A percentile compares a stretch with the other conserved stretches of the same genome.
phyloP scores from a whole-genome alignment of 1,139 yeast species.

The Yamadazyma taylorii region DNA sequence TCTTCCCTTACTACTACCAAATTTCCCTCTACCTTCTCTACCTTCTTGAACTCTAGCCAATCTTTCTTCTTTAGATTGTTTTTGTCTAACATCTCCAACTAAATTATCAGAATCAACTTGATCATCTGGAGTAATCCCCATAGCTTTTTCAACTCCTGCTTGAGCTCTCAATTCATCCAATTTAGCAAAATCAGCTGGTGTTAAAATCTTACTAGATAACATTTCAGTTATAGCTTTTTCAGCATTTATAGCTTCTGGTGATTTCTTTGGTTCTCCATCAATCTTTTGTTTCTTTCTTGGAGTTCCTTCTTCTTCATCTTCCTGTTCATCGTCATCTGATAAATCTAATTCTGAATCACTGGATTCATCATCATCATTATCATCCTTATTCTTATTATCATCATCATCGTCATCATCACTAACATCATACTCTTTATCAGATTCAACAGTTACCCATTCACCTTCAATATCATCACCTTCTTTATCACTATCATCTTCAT shows the following conservation, averaged over 20 bases:
- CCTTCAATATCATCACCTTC: slow-evolving; percentile 64
- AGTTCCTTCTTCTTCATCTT: slow-evolving; percentile 33
- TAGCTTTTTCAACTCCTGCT: slow-evolving; percentile 78
- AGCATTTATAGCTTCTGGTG: slow-evolving; percentile 18
- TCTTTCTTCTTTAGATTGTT: slow-evolving; percentile 87
- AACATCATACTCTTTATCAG: slow-evolving; percentile 56
- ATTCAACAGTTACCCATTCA: slow-evolving; percentile 60
- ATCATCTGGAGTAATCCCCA: slow-evolving; percentile 76
- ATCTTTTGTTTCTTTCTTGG: slow-evolving; percentile 27
- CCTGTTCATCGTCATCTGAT: slow-evolving; percentile 22
- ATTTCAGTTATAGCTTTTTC: slow-evolving; percentile 58
- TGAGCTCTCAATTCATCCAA: slow-evolving; percentile 80
- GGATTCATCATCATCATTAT: slow-evolving; percentile 40
- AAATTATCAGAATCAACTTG: slow-evolving; percentile 75
- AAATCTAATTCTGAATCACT: slow-evolving; percentile 47
- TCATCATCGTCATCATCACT: slow-evolving; percentile 50
- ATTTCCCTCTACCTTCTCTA: slow-evolving; percentile 87
- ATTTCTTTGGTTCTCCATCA: slow-evolving; percentile 3
- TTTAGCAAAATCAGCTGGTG: slow-evolving; percentile 97
- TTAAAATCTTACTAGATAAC: slow-evolving; percentile 73
- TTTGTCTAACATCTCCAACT: slow-evolving; percentile 83
- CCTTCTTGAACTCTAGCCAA: slow-evolving; percentile 87
- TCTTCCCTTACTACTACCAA: slow-evolving; percentile 84
- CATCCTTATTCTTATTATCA: slow-evolving; percentile 17
- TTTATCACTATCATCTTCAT: slow-evolving; percentile 47